Evolutionary conservation across 2,329 filamentous ascomycete species (phyloP).

Genomic region (Eutypella sp.): DNA sequence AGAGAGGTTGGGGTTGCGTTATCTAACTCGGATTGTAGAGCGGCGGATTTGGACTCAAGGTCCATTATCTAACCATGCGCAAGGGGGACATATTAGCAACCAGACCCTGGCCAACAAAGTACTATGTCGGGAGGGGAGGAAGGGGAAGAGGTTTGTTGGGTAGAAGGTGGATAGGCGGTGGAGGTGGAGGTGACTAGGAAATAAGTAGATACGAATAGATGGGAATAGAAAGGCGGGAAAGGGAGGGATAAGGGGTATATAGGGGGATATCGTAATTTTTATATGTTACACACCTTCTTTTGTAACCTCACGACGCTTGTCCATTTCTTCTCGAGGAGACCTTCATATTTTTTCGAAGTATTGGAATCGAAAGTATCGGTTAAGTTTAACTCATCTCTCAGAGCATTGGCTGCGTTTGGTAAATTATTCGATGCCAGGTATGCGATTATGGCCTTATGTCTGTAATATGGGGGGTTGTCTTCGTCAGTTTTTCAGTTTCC

Average conservation of each 20-base stretch:
- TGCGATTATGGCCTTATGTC: constrained; percentile 86
- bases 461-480: too few relatives aligned
- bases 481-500: too few relatives aligned
- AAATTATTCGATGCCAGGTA: constrained; percentile 75
- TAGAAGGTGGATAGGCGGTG: too few relatives aligned
- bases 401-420: constrained; percentile 60
- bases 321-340: constrained; percentile 96
- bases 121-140: too few relatives aligned
- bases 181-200: too few relatives aligned
- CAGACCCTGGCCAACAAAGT: constrained; percentile 6
- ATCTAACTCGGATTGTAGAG: constrained; percentile 78
- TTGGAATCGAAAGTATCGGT: constrained; percentile 68
- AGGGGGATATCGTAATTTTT: too few relatives aligned
- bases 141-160: too few relatives aligned
- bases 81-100: constrained; percentile 5
- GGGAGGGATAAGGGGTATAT: too few relatives aligned
- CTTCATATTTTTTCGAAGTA: constrained; percentile 91
- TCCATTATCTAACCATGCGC: constrained; percentile 71
- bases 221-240: too few relatives aligned
- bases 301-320: constrained; percentile 90
- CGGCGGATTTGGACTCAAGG: constrained; percentile 68
- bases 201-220: neutral
- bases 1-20: constrained; percentile 73
- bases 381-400: constrained; percentile 74
- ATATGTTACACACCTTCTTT: constrained; percentile 84